Percentiles rank a stretch among this genome's conserved stretches.
Conservation (phyloP, 495 filamentous ascomycete species). For the Tuber melanosporum region DNA sequence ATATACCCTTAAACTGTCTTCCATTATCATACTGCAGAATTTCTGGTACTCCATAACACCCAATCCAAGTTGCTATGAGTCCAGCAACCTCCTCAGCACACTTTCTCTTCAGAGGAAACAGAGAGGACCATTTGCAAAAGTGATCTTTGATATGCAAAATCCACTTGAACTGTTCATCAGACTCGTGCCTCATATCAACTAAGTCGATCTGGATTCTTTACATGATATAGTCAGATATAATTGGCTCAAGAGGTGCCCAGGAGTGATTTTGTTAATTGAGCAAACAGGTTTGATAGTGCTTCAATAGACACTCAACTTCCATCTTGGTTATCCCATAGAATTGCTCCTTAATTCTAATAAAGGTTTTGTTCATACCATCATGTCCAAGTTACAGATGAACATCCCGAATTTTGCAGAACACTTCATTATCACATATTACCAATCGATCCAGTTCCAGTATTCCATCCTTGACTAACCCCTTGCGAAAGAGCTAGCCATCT, state of each 20-base stretch:
- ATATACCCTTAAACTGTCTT: conserved; percentile 19
- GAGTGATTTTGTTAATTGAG: too few species aligned
- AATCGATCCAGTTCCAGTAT: too few species aligned
- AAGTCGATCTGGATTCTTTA: background rate
- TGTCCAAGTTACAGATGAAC: too few species aligned
- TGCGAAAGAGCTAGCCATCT: too few species aligned
- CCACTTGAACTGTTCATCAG: background rate
- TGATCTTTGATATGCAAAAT: conserved; percentile 35
- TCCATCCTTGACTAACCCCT: too few species aligned
- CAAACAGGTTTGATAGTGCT: too few species aligned
- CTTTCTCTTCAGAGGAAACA: conserved; percentile 8
- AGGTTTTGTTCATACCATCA: too few species aligned
- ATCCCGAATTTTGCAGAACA: too few species aligned
- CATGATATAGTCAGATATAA: background rate
- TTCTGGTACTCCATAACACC: conserved; percentile 9
- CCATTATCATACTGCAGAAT: conserved; percentile 26
- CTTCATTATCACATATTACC: too few species aligned
- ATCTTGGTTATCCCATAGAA: too few species aligned
- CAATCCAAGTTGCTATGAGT: conserved; percentile 10
- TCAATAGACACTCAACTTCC: too few species aligned
- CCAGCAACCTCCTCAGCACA: background rate
- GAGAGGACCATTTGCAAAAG: conserved; percentile 20
- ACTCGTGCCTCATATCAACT: background rate
- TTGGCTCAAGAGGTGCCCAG: background rate
- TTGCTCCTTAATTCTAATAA: too few species aligned